Base-by-base conservation (phyloP, 2,329 filamentous ascomycete genomes). In the Lachnellula occidentalis region DNA sequence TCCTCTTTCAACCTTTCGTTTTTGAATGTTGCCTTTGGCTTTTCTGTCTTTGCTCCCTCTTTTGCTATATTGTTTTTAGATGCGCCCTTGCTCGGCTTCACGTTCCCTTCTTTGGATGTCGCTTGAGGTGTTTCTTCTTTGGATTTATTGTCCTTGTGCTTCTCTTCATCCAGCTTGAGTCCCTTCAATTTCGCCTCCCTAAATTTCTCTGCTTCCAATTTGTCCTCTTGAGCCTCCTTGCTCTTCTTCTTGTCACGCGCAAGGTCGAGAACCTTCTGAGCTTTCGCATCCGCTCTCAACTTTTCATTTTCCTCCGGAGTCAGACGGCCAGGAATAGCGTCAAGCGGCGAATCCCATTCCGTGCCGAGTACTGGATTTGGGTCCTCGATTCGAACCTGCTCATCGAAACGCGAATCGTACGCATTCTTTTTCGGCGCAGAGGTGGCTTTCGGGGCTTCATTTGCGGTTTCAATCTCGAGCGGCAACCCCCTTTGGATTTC, bases 301-400 rank as follows among this genome's bases (percentile, higher is more conserved):
- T 17, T 39, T 39, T 39, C 17, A 6, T 7, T 17, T 39, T 39
- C 15, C 36, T 39, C 36, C 36, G 46, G 54, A 14, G 39, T 34
- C 19, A 34, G 21, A 4, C 54, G 49, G 6, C 48, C 54, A 27
- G 54, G 54, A 22, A 56, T 34, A 5, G 54, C 50, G 48, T 56
- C 54, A 15, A 53, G 41, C 5, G 54, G 54, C 5, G 54, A 50
- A 43, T 56, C 54, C 43, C 50, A 56, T 14, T 53, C 21, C 17
- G 45, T 46, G 2, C 54, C 54, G 3, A 47, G 36, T 6, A 53
- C 42, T 6, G 54, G 50, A 45, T 53, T 34, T 8, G 54, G 51
- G 12, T 43, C 43, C 34, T 56, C 47, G 15, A 56, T 42, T 8
- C n/a, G 46, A 15, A 37, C 14, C 5, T 42, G 21, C 12, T 43